Percentiles rank a stretch among this genome's conserved stretches.
Conservation (phyloP, 768 basidiomycete species). For the Naganishia kalamii region DNA sequence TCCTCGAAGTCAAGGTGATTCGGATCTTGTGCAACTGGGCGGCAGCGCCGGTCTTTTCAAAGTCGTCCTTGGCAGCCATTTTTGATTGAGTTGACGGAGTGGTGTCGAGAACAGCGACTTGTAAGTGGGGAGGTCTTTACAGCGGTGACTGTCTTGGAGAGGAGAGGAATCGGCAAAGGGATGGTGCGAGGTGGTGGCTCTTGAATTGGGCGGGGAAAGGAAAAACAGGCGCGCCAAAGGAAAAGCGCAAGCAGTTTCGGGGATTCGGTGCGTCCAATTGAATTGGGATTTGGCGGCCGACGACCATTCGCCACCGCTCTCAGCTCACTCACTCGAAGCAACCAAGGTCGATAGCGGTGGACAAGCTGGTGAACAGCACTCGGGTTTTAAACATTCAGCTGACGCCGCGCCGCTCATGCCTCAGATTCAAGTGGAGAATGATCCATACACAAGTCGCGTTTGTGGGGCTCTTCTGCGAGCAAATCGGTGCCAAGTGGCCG, state of each 20-base stretch:
- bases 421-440: too few species aligned
- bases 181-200: neutral
- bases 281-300: neutral
- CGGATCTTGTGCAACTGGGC: conserved; percentile 98
- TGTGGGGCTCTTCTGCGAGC: too few species aligned
- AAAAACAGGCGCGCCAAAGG: neutral
- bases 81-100: too few species aligned
- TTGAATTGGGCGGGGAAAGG: neutral
- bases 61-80: conserved; percentile 60
- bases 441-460: too few species aligned
- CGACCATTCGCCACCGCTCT: neutral
- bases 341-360: too few species aligned
- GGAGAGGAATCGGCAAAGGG: neutral
- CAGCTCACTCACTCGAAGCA: too few species aligned
- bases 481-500: too few species aligned
- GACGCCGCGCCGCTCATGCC: too few species aligned
- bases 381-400: too few species aligned
- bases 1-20: conserved; percentile 96
- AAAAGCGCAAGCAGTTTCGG: neutral
- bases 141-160: conserved; percentile 26
- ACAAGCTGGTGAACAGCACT: too few species aligned
- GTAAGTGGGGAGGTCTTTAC: conserved; percentile 14
- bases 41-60: conserved; percentile 72
- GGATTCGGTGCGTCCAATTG: neutral
- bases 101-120: conserved; percentile 27